A percentile compares a stretch with the other conserved stretches of the same genome.
These are phyloP conservation scores for Nemophila menziesii DNA, from an alignment of 257 asterid genomes.

Conservation along the genomic window DNA sequence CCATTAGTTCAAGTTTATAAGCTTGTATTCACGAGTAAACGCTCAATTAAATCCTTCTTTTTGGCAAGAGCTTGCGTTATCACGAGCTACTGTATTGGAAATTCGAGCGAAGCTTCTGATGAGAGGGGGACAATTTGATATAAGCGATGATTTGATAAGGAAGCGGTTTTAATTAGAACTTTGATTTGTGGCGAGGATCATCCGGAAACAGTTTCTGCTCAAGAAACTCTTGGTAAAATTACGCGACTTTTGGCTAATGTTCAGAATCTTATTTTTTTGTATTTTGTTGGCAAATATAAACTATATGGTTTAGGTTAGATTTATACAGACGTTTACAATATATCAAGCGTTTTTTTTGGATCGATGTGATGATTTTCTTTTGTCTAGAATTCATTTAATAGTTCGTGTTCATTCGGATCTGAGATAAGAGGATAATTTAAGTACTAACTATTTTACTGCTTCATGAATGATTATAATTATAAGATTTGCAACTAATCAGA, in stretches of 20 bases:
- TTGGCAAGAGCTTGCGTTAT: slow-evolving; percentile 89
- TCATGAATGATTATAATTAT: too few relatives aligned
- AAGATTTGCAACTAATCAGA: too few relatives aligned
- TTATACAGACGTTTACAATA: background rate
- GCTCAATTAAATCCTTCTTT: slow-evolving; percentile 88
- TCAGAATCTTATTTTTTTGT: slow-evolving; percentile 49
- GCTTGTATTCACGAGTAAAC: too few relatives aligned
- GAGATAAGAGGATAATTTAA: too few relatives aligned
- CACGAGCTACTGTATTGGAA: slow-evolving; percentile 78
- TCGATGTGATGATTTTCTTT: too few relatives aligned
- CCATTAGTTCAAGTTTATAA: too few relatives aligned
- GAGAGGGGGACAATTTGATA: slow-evolving; percentile 77
- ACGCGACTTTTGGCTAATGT: slow-evolving; percentile 69
- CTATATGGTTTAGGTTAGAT: slow-evolving; percentile 4
- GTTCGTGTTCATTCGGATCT: too few relatives aligned
- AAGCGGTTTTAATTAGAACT: slow-evolving; percentile 69
- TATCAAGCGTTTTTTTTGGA: too few relatives aligned
- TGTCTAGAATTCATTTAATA: too few relatives aligned
- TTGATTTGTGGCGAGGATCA: slow-evolving; percentile 87
- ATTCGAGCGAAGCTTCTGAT: slow-evolving; percentile 82
- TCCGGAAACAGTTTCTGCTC: slow-evolving; percentile 81
- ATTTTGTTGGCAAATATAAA: too few relatives aligned
- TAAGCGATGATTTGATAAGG: slow-evolving; percentile 76
- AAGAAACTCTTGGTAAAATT: slow-evolving; percentile 70
- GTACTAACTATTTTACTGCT: too few relatives aligned